Conservation (phyloP, 441 rosid genomes). For the Pelargonium cotyledonis region DNA sequence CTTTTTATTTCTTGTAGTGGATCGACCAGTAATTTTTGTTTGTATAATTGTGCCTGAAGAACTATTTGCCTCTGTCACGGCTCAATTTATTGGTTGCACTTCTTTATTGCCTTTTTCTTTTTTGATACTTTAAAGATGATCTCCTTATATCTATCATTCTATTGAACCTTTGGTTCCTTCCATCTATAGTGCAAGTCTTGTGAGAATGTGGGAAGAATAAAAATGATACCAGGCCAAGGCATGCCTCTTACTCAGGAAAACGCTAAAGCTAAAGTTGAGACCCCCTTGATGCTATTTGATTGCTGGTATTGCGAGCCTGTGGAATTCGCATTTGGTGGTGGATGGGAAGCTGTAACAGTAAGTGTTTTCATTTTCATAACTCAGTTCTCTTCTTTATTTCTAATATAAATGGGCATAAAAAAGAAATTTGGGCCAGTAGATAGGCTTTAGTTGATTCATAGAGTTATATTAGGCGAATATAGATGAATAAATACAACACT, state of each 20-base stretch:
- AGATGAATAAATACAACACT: no score
- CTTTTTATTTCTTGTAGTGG: no score
- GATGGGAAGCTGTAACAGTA: conserved; percentile 82
- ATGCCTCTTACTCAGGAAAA: conserved; percentile 50
- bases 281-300: conserved; percentile 76
- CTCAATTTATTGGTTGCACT: neutral
- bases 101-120: neutral
- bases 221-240: conserved; percentile 68
- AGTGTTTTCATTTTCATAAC: conserved; percentile 28
- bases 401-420: neutral
- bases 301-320: conserved; percentile 79
- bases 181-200: conserved; percentile 75
- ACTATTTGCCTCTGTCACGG: neutral
- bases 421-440: no score
- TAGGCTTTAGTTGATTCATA: no score
- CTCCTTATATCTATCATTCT: neutral
- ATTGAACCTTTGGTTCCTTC: conserved; percentile 8
- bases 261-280: conserved; percentile 51
- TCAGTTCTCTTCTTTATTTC: neutral
- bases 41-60: neutral
- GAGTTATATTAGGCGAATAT: no score
- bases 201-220: conserved; percentile 68
- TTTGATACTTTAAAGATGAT: neutral
- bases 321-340: conserved; percentile 53
- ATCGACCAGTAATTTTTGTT: neutral